A percentile compares a stretch with the other conserved stretches of the same genome.
Conservation (phyloP, 2,329 filamentous ascomycete species). For the Ophiostoma novo-ulmi region DNA sequence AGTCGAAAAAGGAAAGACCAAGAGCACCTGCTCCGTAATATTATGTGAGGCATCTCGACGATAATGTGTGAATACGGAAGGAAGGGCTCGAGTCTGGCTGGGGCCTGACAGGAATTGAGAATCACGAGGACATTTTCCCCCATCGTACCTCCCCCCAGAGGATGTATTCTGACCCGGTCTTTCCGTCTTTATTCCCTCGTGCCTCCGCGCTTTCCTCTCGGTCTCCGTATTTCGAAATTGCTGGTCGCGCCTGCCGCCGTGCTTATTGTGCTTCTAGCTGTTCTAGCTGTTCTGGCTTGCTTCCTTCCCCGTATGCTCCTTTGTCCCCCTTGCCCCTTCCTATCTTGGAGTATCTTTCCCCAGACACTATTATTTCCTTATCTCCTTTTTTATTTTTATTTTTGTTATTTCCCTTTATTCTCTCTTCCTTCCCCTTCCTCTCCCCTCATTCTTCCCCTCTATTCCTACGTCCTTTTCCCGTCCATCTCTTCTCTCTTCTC, state of each 20-base stretch:
- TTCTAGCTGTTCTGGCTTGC: not conserved
- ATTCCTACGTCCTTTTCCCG: too few species aligned
- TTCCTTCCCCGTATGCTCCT: constrained; percentile 5
- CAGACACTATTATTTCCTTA: constrained; percentile 2
- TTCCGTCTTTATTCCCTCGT: constrained; percentile 6
- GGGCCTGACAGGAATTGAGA: not conserved
- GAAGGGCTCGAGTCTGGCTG: not conserved
- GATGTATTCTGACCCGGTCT: not conserved
- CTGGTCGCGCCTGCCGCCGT: constrained; percentile 8
- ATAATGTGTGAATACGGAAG: constrained; percentile 4
- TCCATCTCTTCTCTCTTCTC: not conserved
- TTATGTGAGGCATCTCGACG: not conserved
- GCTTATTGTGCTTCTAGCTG: not conserved
- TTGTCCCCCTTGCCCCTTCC: constrained; percentile 11
- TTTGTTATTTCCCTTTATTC: not conserved
- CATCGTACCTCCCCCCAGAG: not conserved
- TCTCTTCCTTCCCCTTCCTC: not conserved
- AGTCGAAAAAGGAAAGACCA: constrained; percentile 16
- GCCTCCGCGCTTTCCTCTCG: not conserved
- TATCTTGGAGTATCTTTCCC: constrained; percentile 1
- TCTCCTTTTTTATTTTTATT: not conserved
- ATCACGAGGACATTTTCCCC: constrained; percentile 1
- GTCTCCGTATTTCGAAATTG: constrained; percentile 4
- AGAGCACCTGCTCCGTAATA: not conserved
- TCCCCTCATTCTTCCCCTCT: not conserved